Evolutionary conservation across 768 basidiomycete species (phyloP), one percentile per base, ranked within the genome.

Genomic region (Mycena haematopus): DNA sequence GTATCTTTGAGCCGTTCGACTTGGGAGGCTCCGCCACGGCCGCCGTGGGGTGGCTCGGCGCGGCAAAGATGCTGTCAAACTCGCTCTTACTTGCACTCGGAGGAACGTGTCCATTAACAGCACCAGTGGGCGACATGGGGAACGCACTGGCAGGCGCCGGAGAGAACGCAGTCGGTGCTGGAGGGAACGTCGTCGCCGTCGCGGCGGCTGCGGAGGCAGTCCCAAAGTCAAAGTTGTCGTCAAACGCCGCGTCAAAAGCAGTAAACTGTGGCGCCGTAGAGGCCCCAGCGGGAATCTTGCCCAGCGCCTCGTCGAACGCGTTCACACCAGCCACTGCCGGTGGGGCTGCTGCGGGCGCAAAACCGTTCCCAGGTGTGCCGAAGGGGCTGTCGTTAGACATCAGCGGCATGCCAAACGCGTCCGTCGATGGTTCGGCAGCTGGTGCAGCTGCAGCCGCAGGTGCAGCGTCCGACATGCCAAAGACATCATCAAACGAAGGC

Each of bases 221-320:
- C 31, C 80, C 69, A 60, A 90, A 90, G 73, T 86, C 83, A 69
- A 86, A 86, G 62, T 84, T 80, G 65, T 86, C 84, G 24, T 86
- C 86, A 65, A 88, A 87, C 19, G 76, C 84, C 47, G 84, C 78
- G 56, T 89, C 90, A 58, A 93, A 92, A 4, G 86, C 13, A 3
- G 47, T 80, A 67, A 91, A 86, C 24, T 75, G 68, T 24, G 79
- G 73, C 6, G 77, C 66, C 7, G 83, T 69, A 11, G 74, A 66
- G 10, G 74, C 70, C 38, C 74, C 77, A 33, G 72, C 71, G 0
- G 85, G 74, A 22, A 85, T 75, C 63, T 83, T 86, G 19, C 86
- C 84, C 70, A 93, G 80, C 0, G 89, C 87, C 70, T 92, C 90
- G 69, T 93, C 91, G 67, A 93, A 91, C 53, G 85, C 91, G 65